These are phyloP conservation scores for Clarireedia hainanense DNA, from an alignment of 2,329 filamentous ascomycete species.

Conservation along the genomic window DNA sequence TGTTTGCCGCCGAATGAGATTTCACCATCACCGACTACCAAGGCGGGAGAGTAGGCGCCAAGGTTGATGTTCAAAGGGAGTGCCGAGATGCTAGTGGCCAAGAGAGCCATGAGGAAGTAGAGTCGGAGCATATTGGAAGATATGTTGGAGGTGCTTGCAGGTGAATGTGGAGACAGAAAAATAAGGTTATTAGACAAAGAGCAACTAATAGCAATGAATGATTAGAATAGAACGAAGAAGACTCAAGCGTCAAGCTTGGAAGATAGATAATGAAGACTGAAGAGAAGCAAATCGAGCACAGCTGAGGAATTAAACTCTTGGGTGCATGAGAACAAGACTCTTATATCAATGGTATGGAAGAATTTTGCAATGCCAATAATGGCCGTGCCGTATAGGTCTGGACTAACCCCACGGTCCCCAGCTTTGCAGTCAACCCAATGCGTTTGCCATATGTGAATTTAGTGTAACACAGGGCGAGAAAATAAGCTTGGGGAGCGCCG, in stretches of 20 bases:
- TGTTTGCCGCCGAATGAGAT: constrained; percentile 7
- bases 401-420: neutral
- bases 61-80: constrained; percentile 9
- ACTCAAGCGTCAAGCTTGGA: constrained; percentile 7
- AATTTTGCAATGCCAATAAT: neutral
- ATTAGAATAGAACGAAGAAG: neutral
- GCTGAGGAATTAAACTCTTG: constrained; percentile 8
- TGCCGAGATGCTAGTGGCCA: constrained; percentile 7
- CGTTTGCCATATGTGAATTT: neutral
- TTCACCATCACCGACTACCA: constrained; percentile 11
- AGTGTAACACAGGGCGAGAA: too few species aligned
- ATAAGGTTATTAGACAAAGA: neutral
- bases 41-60: constrained; percentile 6
- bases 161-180: neutral
- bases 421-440: neutral
- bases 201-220: neutral
- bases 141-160: neutral
- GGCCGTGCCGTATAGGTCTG: constrained; percentile 2
- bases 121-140: constrained; percentile 2
- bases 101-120: constrained; percentile 1
- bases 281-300: constrained; percentile 4
- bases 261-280: neutral
- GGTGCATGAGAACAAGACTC: constrained; percentile 9
- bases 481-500: neutral
- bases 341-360: constrained; percentile 4